phyloP scores from a whole-genome alignment of 352 stramenopile species.

The Globisporangium spiculum region DNA sequence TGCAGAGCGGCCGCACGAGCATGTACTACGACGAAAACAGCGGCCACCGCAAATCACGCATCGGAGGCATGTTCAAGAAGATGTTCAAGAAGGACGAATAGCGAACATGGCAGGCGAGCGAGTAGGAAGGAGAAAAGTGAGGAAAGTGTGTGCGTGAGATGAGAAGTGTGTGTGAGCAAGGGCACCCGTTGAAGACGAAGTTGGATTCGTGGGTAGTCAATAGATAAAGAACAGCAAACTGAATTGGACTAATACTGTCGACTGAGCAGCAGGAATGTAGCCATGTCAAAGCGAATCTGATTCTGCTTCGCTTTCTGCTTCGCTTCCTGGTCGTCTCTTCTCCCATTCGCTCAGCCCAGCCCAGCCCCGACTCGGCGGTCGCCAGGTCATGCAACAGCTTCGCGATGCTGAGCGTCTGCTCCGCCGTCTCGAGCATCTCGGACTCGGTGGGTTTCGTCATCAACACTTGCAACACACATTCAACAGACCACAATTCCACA shows the following conservation, averaged over 20 bases:
- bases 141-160: neutral
- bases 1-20: slow-evolving; percentile 31
- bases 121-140: neutral
- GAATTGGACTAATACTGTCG: no score
- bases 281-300: no score
- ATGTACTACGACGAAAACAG: slow-evolving; percentile 65
- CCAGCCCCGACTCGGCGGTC: slow-evolving; percentile 39
- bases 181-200: no score
- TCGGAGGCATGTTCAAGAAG: slow-evolving; percentile 88
- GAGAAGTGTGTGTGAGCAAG: no score
- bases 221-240: neutral
- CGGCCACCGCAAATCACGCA: slow-evolving; percentile 65
- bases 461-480: no score
- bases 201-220: no score
- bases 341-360: no score
- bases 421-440: slow-evolving; percentile 50
- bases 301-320: no score
- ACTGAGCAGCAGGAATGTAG: no score
- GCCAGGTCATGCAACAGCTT: slow-evolving; percentile 73
- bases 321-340: no score
- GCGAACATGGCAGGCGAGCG: neutral
- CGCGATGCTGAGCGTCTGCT: slow-evolving; percentile 75
- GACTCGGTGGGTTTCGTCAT: slow-evolving; percentile 31
- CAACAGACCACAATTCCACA: no score
- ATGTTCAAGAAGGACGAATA: slow-evolving; percentile 87